Conservation (phyloP, 148 eudicot species). For the Persicaria maculosa region DNA sequence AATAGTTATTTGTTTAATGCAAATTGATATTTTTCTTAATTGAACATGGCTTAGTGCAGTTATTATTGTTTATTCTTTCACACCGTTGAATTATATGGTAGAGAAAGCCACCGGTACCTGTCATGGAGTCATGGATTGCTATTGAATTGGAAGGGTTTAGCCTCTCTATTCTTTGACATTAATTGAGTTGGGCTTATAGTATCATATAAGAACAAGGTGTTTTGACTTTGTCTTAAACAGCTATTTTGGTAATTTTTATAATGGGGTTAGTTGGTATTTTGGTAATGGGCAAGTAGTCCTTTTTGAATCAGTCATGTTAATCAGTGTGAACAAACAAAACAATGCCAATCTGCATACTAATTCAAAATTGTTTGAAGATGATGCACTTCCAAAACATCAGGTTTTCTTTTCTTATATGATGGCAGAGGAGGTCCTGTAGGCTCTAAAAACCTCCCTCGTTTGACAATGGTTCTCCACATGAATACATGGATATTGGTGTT, state of each 20-base stretch:
- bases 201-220: background rate
- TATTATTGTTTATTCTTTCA: background rate
- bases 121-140: background rate
- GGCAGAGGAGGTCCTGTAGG: slow-evolving; percentile 7
- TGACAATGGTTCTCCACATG: background rate
- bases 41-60: background rate
- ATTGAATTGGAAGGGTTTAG: slow-evolving; percentile 4
- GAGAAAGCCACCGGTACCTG: slow-evolving; percentile 1
- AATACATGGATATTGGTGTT: background rate
- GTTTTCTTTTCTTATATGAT: background rate
- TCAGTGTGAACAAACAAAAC: slow-evolving; percentile 4
- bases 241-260: background rate
- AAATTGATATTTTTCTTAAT: background rate
- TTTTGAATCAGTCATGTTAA: slow-evolving; percentile 4
- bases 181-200: background rate
- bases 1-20: background rate
- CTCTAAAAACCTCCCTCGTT: background rate
- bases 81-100: background rate
- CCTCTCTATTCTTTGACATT: background rate
- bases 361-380: background rate
- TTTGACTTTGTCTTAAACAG: slow-evolving; percentile 4
- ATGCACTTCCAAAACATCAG: background rate
- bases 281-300: slow-evolving; percentile 13
- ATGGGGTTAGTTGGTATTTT: slow-evolving; percentile 1
- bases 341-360: background rate